Evolutionary conservation across 352 stramenopile genomes (phyloP), one percentile per base, ranked within the genome.

Genomic region (Phytophthora pisi): DNA sequence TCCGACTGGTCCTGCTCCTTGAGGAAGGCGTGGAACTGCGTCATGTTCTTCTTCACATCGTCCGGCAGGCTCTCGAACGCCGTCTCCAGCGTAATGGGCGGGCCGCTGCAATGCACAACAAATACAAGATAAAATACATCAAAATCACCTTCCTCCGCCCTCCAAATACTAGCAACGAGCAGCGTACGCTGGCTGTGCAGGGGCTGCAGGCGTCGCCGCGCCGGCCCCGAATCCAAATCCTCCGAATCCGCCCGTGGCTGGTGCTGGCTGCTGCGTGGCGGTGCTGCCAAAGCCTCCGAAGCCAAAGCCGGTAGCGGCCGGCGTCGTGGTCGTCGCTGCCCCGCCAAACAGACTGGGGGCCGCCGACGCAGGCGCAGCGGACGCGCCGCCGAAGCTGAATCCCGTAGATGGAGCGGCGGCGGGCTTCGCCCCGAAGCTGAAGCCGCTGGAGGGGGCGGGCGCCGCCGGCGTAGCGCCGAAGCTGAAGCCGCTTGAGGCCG

Each of bases 21-120:
- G 0, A 95, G 61, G 55, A 89, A 90, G 30, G 75, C 64, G 61
- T 92, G 81, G 51, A 95, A 95, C 54, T 85, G 83, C 30, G 74
- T 78, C 59, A 95, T 86, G 57, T 92, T 92, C 64, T 83, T 85
- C 70, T 92, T 84, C 6, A 95, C 78, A 38, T 93, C 85, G 0
- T 75, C 75, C 1, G 87, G 85, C 15, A 95, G 73, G 20, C 66
- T 56, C 42, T 93, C 87, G 31, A 93, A 93, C 20, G 70, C 73
- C 38, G 86, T 95, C 59, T 95, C 87, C 26, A 95, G 56, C 28
- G 85, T 89, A 38, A 95, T 88, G 2, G 78, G 64, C 31, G 82
- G 73, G 9, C 56, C 60, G 40, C 74, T 68, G 49, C 43, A 53
- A 38, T 24, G 49, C 34, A 70, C 24, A 45, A 20, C 31, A 18